Evolutionary conservation across 2,329 filamentous ascomycete species (phyloP), one percentile per base, ranked within the genome.

Genomic region (Arthroderma uncinatum): DNA sequence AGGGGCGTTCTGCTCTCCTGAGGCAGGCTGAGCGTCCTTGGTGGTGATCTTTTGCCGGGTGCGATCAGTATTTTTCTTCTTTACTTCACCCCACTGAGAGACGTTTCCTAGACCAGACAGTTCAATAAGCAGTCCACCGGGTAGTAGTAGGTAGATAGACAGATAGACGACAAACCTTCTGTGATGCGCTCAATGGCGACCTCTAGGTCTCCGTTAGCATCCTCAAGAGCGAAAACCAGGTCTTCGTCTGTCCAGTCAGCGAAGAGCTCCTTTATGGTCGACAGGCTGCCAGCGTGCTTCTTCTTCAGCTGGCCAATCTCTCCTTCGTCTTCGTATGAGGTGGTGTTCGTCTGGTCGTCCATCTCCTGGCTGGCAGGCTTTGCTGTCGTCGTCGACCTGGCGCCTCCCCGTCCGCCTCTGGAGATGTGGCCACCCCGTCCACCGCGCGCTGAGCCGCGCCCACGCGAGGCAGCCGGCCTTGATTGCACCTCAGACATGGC

Each of bases 171-270:
- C 60, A 53, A 63, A 78, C 76, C 76, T 73, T 76, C 74, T 62
- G 74, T 76, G 58, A 78, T 78, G 66, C 74, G 74, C 64, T 77
- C 74, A 69, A 77, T 74, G 62, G 75, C 75, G 60, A 70, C 70
- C 62, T 76, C 72, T 37, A 77, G 68, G 62, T 76, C 74, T 61
- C 76, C 76, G 59, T 76, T 70, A 50, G 74, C 74, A 78, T 98
- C 93, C 73, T 95, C 84, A 59, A 98, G 80, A 61, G 91, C 91
- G 71, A 93, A 93, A 62, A 97, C 83, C 62, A 97, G 83, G 72
- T 97, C 92, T 72, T 91, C 89, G 68, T 95, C 89, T 65, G 90
- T 92, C 93, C 92, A 97, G 73, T 90, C 86, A 59, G 89, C 84
- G 77, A 95, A 96, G 77, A 97, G 85, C 73, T 95, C 91, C 76